Evolutionary conservation across 345 rosid genomes (phyloP).

Genomic region (Excoecaria agallocha): DNA sequence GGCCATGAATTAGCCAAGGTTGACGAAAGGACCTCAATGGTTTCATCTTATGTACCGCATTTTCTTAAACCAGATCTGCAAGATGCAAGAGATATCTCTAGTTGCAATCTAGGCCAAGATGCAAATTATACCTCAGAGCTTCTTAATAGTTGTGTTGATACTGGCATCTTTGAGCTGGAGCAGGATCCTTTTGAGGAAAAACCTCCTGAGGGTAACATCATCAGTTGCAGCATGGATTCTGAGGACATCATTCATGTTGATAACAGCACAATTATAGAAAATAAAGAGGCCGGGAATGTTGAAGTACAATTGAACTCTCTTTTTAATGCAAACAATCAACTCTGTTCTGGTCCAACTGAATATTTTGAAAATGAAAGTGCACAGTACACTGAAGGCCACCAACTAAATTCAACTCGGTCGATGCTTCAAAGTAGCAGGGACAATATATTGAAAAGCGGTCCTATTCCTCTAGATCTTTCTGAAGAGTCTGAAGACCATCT

Average conservation of each 20-base stretch:
- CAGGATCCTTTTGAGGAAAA: conserved; percentile 37
- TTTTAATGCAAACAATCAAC: conserved; percentile 20
- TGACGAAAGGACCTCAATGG: conserved; percentile 17
- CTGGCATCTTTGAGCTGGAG: conserved; percentile 41
- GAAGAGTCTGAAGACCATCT: conserved; percentile 36
- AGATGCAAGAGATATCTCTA: conserved; percentile 29
- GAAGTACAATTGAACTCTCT: conserved; percentile 29
- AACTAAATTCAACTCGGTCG: conserved; percentile 29
- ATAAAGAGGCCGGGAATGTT: conserved; percentile 21
- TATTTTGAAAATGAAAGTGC: conserved; percentile 16
- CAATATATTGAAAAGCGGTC: conserved; percentile 26
- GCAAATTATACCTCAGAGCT: conserved; percentile 33
- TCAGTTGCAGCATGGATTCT: conserved; percentile 26
- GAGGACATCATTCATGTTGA: conserved; percentile 25
- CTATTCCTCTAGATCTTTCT: conserved; percentile 28
- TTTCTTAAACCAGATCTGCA: conserved; percentile 22
- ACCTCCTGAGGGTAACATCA: conserved; percentile 12
- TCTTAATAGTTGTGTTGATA: conserved; percentile 37
- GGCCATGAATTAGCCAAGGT: conserved; percentile 22
- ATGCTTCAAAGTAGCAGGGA: conserved; percentile 27
- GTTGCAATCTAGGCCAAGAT: conserved; percentile 33
- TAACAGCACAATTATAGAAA: conserved; percentile 19
- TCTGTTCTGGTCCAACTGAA: conserved; percentile 19
- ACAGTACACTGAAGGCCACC: conserved; percentile 29
- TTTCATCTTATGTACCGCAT: conserved; percentile 24